These are phyloP conservation scores for Sequoiadendron giganteum DNA, from an alignment of 75 land plant genomes.

Conservation along the genomic window DNA sequence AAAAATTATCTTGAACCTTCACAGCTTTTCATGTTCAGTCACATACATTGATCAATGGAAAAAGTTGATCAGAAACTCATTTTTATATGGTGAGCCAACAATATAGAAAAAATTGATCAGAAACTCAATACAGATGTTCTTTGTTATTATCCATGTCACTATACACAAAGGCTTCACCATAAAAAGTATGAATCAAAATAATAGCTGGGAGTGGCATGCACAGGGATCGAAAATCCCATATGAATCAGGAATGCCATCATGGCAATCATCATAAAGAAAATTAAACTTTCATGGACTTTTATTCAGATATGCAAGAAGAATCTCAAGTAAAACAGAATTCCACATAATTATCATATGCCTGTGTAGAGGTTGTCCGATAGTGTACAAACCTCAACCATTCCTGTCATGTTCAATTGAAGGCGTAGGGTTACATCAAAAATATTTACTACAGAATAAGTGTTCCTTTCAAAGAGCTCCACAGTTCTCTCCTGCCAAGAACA, in stretches of 20 bases:
- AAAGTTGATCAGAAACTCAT: background rate
- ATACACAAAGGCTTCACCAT: background rate
- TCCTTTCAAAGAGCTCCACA: conserved; percentile 74
- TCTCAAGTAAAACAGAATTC: background rate
- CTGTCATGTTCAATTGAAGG: conserved; percentile 85
- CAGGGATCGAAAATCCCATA: background rate
- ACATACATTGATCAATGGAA: background rate
- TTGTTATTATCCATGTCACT: background rate
- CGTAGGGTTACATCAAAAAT: conserved; percentile 86
- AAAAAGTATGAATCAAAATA: background rate
- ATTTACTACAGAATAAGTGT: conserved; percentile 91
- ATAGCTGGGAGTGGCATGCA: background rate
- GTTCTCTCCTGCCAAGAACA: conserved; percentile 59
- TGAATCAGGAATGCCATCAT: background rate
- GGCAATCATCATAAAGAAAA: background rate
- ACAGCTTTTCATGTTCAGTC: background rate
- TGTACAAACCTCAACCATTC: conserved; percentile 72
- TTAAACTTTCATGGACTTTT: background rate
- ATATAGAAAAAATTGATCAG: background rate
- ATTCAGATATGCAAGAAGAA: background rate
- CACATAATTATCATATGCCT: background rate
- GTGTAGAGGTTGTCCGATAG: background rate
- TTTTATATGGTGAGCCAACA: no score
- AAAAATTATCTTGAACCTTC: background rate
- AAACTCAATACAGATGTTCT: background rate